phyloP scores from a whole-genome alignment of 768 basidiomycete genomes.

The Xerocomellus dryophilus region DNA sequence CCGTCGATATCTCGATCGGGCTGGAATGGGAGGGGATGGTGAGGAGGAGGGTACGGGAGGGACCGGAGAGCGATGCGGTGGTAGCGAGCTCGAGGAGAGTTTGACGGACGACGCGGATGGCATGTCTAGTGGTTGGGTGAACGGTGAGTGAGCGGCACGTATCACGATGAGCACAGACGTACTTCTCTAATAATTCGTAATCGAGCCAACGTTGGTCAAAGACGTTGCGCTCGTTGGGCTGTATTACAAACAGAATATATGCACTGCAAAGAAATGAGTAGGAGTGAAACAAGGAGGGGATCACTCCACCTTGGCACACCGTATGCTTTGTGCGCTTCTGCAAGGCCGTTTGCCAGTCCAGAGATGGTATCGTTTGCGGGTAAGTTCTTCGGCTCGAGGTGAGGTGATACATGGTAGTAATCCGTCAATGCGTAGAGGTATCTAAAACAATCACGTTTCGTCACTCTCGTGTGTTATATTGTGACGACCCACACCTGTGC shows the following conservation, averaged over 20 bases:
- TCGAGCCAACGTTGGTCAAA: slow-evolving; percentile 92
- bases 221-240: slow-evolving; percentile 84
- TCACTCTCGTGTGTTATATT: background rate
- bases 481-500: slow-evolving; percentile 65
- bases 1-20: slow-evolving; percentile 69
- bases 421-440: slow-evolving; percentile 62
- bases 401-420: slow-evolving; percentile 61
- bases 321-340: slow-evolving; percentile 77
- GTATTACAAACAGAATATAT: slow-evolving; percentile 83
- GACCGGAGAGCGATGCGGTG: slow-evolving; percentile 51
- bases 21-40: slow-evolving; percentile 7
- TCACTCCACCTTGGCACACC: slow-evolving; percentile 45
- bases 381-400: slow-evolving; percentile 53
- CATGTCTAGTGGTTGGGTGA: slow-evolving; percentile 46
- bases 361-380: slow-evolving; percentile 71
- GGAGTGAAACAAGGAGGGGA: background rate
- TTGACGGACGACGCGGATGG: slow-evolving; percentile 70
- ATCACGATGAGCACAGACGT: slow-evolving; percentile 17
- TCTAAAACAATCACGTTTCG: slow-evolving; percentile 37
- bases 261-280: slow-evolving; percentile 34
- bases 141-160: background rate
- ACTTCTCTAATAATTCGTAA: slow-evolving; percentile 82
- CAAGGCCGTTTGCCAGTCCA: slow-evolving; percentile 73
- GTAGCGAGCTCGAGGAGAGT: slow-evolving; percentile 67
- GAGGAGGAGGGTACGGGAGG: slow-evolving; percentile 44